Base-by-base conservation (phyloP, 176 grass and related monocot species). In the Rhynchospora pubera region DNA sequence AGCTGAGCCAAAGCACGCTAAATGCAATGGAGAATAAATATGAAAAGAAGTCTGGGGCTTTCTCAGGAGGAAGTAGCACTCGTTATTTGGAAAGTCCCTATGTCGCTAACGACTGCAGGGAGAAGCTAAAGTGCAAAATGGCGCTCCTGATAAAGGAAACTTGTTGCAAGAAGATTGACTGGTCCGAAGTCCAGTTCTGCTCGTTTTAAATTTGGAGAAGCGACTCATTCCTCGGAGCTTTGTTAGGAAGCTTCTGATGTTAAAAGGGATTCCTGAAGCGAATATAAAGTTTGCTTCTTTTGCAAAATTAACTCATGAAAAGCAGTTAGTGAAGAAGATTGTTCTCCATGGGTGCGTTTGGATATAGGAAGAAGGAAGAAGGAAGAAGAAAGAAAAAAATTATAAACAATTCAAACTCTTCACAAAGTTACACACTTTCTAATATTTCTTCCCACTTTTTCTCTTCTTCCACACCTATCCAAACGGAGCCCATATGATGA, bases 211-310 rank as follows among this genome's bases (percentile, higher is more conserved):
- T 64, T 78, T 97, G 58, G 55, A 83, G 71, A 90, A 93, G 66
- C 82, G 89, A 81, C 62, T 91, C 32, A 56, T 83, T n/a, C 94
- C 87, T n/a, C 85, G 87, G 28, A 77, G 61, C 84, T 87, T 69
- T 5, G 87, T 53, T n/a, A 15, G 79, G 7, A 79, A 88, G 15
- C 43, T 57, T 18, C 19, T 93, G 51, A 79, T 46, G 48, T 84
- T 67, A 11, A 87, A 67, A 67, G 85, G 91, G 9, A 18, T 91
- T 90, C 39, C 59, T 62, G 32, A 44, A 56, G 22, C 19, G 9
- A 26, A 46, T 85, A 3, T 2, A 6, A 5, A 22, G 5, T 15
- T 61, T 83, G 5, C 23, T 10, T 6, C 1, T 0, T 65, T 30
- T 1, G 43, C 6, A 5, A 14, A 28, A 28, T 28, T 28, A 28